Evolutionary conservation across 371 early-diverging fungal genomes (phyloP).

Genomic region (Mycotypha africana): DNA sequence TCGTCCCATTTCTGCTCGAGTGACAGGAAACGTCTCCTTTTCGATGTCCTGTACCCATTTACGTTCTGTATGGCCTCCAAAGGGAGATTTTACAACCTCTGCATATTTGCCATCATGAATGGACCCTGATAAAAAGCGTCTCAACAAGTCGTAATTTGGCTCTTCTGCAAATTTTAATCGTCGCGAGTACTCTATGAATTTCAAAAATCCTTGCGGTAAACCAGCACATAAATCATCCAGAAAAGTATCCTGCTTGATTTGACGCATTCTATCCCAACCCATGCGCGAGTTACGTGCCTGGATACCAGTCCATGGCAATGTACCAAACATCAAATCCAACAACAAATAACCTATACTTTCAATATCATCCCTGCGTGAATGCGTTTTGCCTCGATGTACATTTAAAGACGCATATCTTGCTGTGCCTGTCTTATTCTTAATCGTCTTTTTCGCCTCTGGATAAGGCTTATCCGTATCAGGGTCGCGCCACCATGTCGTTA

Average conservation of each 20-base stretch:
- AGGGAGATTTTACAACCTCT: slow-evolving; percentile 14
- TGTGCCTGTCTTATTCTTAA: slow-evolving; percentile 53
- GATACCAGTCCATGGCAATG: slow-evolving; percentile 60
- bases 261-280: slow-evolving; percentile 61
- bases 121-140: slow-evolving; percentile 33
- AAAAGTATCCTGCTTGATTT: slow-evolving; percentile 47
- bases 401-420: slow-evolving; percentile 61
- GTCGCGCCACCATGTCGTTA: slow-evolving; percentile 47
- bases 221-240: slow-evolving; percentile 54
- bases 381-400: slow-evolving; percentile 52
- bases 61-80: slow-evolving; percentile 20
- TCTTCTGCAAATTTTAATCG: slow-evolving; percentile 81
- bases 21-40: slow-evolving; percentile 1
- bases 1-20: slow-evolving; percentile 3
- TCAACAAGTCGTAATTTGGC: slow-evolving; percentile 81
- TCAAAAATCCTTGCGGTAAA: slow-evolving; percentile 49
- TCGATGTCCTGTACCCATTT: slow-evolving; percentile 15
- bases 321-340: slow-evolving; percentile 50
- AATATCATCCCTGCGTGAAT: slow-evolving; percentile 58
- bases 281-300: slow-evolving; percentile 49
- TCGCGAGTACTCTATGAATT: slow-evolving; percentile 69
- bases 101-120: slow-evolving; percentile 23
- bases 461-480: slow-evolving; percentile 35
- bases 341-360: slow-evolving; percentile 58
- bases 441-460: slow-evolving; percentile 35